Percentiles rank a stretch among this genome's conserved stretches.
Evolutionary conservation across 495 filamentous ascomycete genomes (phyloP).

Genomic region (Corynascus novoguineensis): DNA sequence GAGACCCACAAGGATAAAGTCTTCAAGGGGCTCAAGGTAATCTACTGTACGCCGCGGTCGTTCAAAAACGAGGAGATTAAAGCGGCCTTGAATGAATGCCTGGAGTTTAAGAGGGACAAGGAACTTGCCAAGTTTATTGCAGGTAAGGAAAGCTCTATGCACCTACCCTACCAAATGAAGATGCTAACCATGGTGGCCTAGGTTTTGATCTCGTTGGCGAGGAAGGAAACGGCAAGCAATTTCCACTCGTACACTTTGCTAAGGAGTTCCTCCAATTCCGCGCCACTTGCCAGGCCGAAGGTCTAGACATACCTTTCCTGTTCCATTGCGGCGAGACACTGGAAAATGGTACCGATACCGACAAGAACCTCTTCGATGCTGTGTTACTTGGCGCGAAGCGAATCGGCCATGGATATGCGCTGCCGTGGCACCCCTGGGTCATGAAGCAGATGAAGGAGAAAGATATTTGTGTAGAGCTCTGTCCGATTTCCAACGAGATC

Average conservation of each 20-base stretch:
- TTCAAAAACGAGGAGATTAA: constrained; percentile 55
- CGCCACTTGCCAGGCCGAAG: constrained; percentile 58
- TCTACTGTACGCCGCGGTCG: constrained; percentile 49
- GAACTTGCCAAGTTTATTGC: constrained; percentile 65
- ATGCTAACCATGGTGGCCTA: constrained; percentile 5
- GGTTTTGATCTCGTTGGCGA: constrained; percentile 89
- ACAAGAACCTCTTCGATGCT: constrained; percentile 84
- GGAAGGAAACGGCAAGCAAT: constrained; percentile 65
- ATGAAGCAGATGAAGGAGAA: constrained; percentile 76
- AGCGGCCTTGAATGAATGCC: constrained; percentile 68
- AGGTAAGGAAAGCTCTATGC: too few relatives aligned
- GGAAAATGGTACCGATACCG: constrained; percentile 64
- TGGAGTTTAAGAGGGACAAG: constrained; percentile 69
- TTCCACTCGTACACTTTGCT: constrained; percentile 64
- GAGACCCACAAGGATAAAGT: constrained; percentile 20
- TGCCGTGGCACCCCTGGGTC: constrained; percentile 80
- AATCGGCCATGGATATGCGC: constrained; percentile 84
- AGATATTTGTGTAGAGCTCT: constrained; percentile 79
- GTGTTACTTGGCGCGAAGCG: constrained; percentile 75
- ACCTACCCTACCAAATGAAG: constrained; percentile 11
- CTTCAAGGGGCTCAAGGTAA: constrained; percentile 46
- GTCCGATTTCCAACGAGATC: constrained; percentile 86
- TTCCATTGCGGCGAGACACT: constrained; percentile 93
- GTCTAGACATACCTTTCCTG: constrained; percentile 83
- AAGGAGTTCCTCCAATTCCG: constrained; percentile 80